phyloP scores from a whole-genome alignment of 768 basidiomycete species.

The Tricholoma flavovirens region DNA sequence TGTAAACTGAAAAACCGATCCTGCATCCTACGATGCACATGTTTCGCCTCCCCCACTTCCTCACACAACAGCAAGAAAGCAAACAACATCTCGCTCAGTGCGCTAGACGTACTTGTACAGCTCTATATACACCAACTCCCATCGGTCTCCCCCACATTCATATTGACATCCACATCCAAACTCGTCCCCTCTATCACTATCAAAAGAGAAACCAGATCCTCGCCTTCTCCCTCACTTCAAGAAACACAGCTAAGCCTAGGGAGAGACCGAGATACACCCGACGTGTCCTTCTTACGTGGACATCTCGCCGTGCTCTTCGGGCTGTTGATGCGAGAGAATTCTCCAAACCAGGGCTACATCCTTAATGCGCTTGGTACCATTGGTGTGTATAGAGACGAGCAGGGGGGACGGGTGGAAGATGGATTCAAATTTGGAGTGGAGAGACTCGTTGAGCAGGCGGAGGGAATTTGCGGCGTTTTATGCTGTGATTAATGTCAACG shows the following conservation, averaged over 20 bases:
- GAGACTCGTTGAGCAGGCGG: constrained; percentile 38
- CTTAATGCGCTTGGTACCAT: constrained; percentile 23
- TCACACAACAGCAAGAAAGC: neutral
- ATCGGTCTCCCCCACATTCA: neutral
- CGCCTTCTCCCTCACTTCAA: neutral
- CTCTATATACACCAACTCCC: constrained; percentile 41
- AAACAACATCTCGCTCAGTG: constrained; percentile 25
- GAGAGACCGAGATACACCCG: constrained; percentile 18
- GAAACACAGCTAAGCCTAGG: neutral
- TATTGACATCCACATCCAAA: neutral
- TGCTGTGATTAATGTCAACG: constrained; percentile 14
- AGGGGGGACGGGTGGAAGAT: constrained; percentile 8
- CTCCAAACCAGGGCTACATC: constrained; percentile 30
- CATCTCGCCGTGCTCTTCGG: constrained; percentile 75
- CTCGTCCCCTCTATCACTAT: neutral
- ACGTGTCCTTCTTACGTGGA: constrained; percentile 55
- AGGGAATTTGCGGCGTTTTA: constrained; percentile 46
- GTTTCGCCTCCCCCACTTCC: constrained; percentile 22
- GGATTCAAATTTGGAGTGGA: constrained; percentile 19
- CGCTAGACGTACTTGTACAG: constrained; percentile 44
- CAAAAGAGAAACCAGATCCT: neutral
- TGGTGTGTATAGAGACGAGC: constrained; percentile 5
- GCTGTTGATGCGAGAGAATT: constrained; percentile 38
- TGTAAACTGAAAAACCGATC: constrained; percentile 43
- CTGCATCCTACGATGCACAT: constrained; percentile 52